Evolutionary conservation across 2,329 filamentous ascomycete genomes (phyloP).

Genomic region (Epichloe coenophiala): DNA sequence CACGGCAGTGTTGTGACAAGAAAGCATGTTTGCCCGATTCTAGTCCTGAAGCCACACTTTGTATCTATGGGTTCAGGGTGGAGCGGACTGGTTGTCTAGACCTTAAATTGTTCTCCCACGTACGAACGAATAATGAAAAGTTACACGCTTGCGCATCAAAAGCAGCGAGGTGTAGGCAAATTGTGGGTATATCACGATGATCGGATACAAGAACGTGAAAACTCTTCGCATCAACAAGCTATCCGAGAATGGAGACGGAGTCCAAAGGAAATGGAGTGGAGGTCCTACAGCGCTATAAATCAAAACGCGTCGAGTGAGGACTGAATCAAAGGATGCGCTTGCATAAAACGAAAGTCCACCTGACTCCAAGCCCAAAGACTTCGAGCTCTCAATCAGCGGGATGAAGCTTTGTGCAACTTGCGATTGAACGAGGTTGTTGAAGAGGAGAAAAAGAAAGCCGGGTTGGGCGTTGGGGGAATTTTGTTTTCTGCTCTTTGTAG

Average conservation of each 20-base stretch:
- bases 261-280: background rate
- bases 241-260: background rate
- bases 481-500: background rate
- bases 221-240: background rate
- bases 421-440: constrained; percentile 1
- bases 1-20: background rate
- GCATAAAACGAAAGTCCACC: background rate
- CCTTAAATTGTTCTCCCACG: constrained; percentile 49
- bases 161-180: constrained; percentile 49
- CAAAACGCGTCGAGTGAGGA: background rate
- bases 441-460: background rate
- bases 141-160: constrained; percentile 45
- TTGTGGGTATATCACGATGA: constrained; percentile 29
- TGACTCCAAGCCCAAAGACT: background rate
- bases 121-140: constrained; percentile 44
- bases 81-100: constrained; percentile 56
- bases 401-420: background rate
- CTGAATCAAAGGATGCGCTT: background rate
- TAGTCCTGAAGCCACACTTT: constrained; percentile 48
- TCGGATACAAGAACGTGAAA: background rate
- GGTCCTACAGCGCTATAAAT: background rate
- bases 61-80: constrained; percentile 46
- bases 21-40: constrained; percentile 43
- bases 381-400: background rate
- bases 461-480: background rate